Percentiles rank a stretch among this genome's conserved stretches.
Evolutionary conservation across 352 stramenopile genomes (phyloP).

Genomic region (Phytopythium vexans): DNA sequence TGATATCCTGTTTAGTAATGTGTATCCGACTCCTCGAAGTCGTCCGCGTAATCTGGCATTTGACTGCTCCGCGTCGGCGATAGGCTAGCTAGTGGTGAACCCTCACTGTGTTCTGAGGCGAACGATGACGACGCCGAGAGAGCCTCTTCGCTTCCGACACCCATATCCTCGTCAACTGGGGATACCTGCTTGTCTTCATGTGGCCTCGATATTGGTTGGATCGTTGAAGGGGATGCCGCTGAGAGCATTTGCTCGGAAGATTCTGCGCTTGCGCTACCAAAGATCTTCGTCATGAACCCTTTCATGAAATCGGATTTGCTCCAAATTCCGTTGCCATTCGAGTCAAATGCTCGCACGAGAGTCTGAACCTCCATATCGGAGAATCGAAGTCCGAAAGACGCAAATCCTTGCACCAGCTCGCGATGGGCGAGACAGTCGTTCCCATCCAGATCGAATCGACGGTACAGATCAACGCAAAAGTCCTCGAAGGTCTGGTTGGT

Average conservation of each 20-base stretch:
- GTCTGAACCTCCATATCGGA: constrained; percentile 32
- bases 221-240: background rate
- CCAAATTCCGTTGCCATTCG: constrained; percentile 24
- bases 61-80: too few relatives aligned
- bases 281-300: constrained; percentile 21
- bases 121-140: too few relatives aligned
- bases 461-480: constrained; percentile 35
- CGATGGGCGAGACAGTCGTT: constrained; percentile 56
- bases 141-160: too few relatives aligned
- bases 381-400: constrained; percentile 33
- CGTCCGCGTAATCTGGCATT: too few relatives aligned
- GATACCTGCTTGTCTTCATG: constrained; percentile 1
- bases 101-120: too few relatives aligned
- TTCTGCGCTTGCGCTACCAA: constrained; percentile 3
- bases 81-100: too few relatives aligned
- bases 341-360: constrained; percentile 56
- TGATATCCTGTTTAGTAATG: too few relatives aligned
- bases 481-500: constrained; percentile 2
- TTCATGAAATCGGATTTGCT: constrained; percentile 39
- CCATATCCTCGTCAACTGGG: background rate
- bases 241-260: constrained; percentile 21
- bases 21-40: too few relatives aligned
- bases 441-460: constrained; percentile 48
- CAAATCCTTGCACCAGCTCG: constrained; percentile 52
- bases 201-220: background rate